Conservation (phyloP, 345 rosid genomes). For the Euphorbia tirucalli region DNA sequence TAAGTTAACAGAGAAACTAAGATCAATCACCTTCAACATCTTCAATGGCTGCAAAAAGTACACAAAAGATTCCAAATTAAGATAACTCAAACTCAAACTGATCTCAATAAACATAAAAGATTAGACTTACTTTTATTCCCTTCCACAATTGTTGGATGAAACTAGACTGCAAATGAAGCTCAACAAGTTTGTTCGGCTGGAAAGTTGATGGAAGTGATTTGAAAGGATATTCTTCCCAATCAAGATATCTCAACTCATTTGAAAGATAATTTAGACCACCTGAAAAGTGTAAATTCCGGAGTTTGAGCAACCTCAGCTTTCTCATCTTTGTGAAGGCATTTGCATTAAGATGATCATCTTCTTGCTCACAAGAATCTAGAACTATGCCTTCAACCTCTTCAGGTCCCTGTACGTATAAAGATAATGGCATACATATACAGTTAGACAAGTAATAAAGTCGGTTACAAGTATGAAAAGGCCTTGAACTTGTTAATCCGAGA, state of each 20-base stretch:
- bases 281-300: background rate
- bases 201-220: conserved; percentile 11
- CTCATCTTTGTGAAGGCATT: conserved; percentile 8
- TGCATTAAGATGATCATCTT: background rate
- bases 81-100: background rate
- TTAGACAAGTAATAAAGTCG: background rate
- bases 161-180: conserved; percentile 11
- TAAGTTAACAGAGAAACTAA: no score
- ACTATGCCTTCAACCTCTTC: conserved; percentile 20
- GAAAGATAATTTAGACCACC: conserved; percentile 1
- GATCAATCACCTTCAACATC: no score
- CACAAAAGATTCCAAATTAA: no score
- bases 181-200: conserved; percentile 16
- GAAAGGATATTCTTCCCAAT: conserved; percentile 14
- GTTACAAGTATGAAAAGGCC: background rate
- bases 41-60: no score
- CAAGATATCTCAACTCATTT: conserved; percentile 11
- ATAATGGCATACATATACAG: background rate
- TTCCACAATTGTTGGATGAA: conserved; percentile 7
- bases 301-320: conserved; percentile 13
- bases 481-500: background rate
- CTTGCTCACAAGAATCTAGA: background rate
- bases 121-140: conserved; percentile 5
- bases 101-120: background rate
- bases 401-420: conserved; percentile 8